Evolutionary conservation across 306 rosid species (phyloP).

Genomic region (Quercus ilex): DNA sequence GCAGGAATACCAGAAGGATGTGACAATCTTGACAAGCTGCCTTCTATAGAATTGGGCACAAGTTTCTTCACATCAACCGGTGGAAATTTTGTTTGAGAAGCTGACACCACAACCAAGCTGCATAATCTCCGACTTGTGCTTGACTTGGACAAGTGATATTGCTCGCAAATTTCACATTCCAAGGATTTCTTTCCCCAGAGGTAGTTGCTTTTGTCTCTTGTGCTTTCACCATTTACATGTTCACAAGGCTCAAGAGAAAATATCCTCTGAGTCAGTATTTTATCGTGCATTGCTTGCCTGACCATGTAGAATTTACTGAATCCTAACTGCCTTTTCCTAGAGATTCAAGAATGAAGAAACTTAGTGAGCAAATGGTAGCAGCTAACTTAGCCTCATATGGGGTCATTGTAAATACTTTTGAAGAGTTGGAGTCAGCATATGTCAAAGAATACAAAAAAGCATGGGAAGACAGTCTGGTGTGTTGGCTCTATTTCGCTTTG

Average conservation of each 20-base stretch:
- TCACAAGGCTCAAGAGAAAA: not conserved
- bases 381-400: conserved; percentile 37
- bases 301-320: conserved; percentile 31
- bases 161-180: conserved; percentile 47
- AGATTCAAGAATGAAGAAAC: not conserved
- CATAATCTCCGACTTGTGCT: conserved; percentile 33
- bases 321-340: conserved; percentile 8
- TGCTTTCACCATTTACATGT: not conserved
- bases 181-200: conserved; percentile 52
- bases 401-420: conserved; percentile 38
- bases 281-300: conserved; percentile 33
- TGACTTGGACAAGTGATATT: conserved; percentile 48
- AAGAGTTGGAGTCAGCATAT: conserved; percentile 42
- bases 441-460: conserved; percentile 20
- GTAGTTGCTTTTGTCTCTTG: conserved; percentile 40
- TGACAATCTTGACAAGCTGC: conserved; percentile 43
- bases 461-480: conserved; percentile 29
- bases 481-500: conserved; percentile 47
- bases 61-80: conserved; percentile 28
- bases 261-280: conserved; percentile 17
- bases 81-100: conserved; percentile 22
- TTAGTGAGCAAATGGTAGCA: not conserved
- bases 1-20: conserved; percentile 35
- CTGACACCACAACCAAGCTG: conserved; percentile 31
- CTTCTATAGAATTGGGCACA: conserved; percentile 6